Percentiles rank a stretch among this genome's conserved stretches.
These are phyloP conservation scores for Trypanosoma theileri DNA, from an alignment of 208 protist species.

Conservation along the genomic window DNA sequence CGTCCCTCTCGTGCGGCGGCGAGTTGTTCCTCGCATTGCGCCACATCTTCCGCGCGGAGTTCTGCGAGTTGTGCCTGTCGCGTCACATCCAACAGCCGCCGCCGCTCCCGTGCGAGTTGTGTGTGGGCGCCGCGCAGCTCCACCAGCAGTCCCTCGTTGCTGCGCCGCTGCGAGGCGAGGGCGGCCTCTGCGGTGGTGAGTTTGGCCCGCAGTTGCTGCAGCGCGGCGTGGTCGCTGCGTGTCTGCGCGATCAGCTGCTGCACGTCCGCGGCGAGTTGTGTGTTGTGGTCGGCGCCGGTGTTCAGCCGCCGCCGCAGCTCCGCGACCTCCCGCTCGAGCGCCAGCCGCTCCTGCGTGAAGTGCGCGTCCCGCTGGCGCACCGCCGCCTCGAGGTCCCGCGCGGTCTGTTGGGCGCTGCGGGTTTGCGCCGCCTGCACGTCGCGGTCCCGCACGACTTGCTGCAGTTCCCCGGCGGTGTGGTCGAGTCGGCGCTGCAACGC, in stretches of 20 bases:
- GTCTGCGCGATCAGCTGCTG: constrained; percentile 57
- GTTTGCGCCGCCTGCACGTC: too few species aligned
- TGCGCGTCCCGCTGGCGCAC: constrained; percentile 54
- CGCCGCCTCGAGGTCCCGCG: constrained; percentile 56
- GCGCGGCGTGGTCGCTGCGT: constrained; percentile 60
- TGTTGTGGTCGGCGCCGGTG: constrained; percentile 79
- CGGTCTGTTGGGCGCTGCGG: constrained; percentile 34
- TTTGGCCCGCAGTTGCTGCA: constrained; percentile 66
- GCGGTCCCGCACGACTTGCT: constrained; percentile 84
- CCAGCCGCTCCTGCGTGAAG: constrained; percentile 67
- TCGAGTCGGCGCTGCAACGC: constrained; percentile 54
- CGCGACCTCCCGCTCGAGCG: constrained; percentile 68
- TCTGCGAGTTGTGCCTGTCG: constrained; percentile 57
- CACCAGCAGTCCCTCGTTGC: constrained; percentile 83
- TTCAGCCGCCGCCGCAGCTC: constrained; percentile 81
- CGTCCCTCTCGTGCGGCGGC: constrained; percentile 41
- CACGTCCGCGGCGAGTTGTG: constrained; percentile 76
- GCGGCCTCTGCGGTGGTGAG: constrained; percentile 72
- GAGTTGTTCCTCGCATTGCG: constrained; percentile 59
- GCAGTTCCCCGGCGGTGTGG: constrained; percentile 66
- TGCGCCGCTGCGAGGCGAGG: constrained; percentile 76
- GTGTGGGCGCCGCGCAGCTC: constrained; percentile 74
- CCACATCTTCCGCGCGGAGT: constrained; percentile 33
- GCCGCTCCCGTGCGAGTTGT: constrained; percentile 80
- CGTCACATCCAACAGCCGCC: constrained; percentile 60